Base-by-base conservation (phyloP, 2,329 filamentous ascomycete genomes). In the Pestalotiopsis sp. region DNA sequence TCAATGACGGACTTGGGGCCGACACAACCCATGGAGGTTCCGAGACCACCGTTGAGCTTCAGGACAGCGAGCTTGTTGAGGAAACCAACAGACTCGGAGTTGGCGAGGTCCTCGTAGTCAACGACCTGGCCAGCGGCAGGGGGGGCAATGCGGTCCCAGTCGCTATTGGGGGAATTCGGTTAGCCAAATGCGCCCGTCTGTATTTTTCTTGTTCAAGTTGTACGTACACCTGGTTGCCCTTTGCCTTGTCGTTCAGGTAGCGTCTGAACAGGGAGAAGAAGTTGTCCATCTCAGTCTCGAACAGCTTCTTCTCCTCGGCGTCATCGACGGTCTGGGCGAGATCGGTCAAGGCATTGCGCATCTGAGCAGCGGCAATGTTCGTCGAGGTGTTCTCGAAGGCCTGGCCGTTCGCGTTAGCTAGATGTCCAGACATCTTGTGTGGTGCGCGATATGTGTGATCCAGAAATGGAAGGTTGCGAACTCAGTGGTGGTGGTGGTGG, bases 221-320 rank as follows among this genome's bases (percentile, higher is more conserved):
- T 69, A 82, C 89, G 73, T 87, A 92, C 88, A 96, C 90, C 65
- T 90, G 90, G 81, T 96, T 98, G 82, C 95, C 95, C 90, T 98
- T 98, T 79, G 96, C 95, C 88, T 98, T 97, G 86, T 98, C 96
- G 81, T 98, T 98, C 72, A 99, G 87, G 84, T 98, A 99, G 84
- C 96, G 91, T 80, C 96, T 93, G 92, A 99, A 99, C 71, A 99
- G 92, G 70, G 94, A 92, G 81, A 99, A 99, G 88, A 99, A 99
- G 91, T 99, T 99, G 90, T 99, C 96, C 95, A 98, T 98, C 85
- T 99, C 95, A 4, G 95, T 97, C 86, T 98, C 95, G 82, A 98
- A 98, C 74, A 97, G 90, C 93, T 97, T 95, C 84, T 93, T 93
- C 80, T 92, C 84, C 71, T 90, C 85, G 68, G 92, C 87, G 80